Conservation (phyloP, 768 basidiomycete species). For the Lactifluus hygrophoroides region DNA sequence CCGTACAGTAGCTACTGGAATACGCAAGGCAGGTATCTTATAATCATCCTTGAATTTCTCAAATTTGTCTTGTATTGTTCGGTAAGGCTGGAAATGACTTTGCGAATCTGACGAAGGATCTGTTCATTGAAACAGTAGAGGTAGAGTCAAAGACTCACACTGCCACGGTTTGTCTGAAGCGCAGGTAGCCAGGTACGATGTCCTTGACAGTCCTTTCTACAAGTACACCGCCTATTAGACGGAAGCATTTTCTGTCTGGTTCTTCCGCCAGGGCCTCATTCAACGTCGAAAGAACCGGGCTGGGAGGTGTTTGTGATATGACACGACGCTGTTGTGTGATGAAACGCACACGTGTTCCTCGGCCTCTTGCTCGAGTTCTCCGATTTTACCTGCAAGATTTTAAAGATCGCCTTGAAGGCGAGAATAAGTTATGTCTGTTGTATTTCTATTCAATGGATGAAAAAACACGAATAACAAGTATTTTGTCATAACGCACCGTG, state of each 20-base stretch:
- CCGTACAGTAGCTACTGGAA: too few relatives aligned
- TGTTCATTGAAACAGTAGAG: slow-evolving; percentile 10
- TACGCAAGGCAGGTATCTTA: slow-evolving; percentile 60
- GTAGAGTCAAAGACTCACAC: slow-evolving; percentile 43
- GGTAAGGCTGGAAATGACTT: slow-evolving; percentile 66
- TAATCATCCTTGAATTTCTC: slow-evolving; percentile 72
- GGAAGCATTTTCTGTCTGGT: slow-evolving; percentile 91
- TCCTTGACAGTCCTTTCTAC: slow-evolving; percentile 95
- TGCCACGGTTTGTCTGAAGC: slow-evolving; percentile 80
- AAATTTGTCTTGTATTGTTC: slow-evolving; percentile 86
- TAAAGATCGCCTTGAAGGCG: slow-evolving; percentile 84
- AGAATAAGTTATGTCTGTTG: slow-evolving; percentile 74
- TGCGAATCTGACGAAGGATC: slow-evolving; percentile 54
- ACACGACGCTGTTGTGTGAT: too few relatives aligned
- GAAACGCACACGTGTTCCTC: slow-evolving; percentile 86
- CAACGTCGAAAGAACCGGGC: slow-evolving; percentile 82
- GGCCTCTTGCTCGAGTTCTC: slow-evolving; percentile 90
- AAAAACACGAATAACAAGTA: neutral
- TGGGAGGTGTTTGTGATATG: too few relatives aligned
- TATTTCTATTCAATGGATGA: slow-evolving; percentile 53
- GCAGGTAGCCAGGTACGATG: slow-evolving; percentile 86
- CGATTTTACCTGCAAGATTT: slow-evolving; percentile 87
- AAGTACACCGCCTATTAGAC: slow-evolving; percentile 89
- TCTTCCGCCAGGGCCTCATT: slow-evolving; percentile 75
- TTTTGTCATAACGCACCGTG: slow-evolving; percentile 62